Base-by-base conservation (phyloP, 31 red algal species). In the Bonnemaisonia californica region DNA sequence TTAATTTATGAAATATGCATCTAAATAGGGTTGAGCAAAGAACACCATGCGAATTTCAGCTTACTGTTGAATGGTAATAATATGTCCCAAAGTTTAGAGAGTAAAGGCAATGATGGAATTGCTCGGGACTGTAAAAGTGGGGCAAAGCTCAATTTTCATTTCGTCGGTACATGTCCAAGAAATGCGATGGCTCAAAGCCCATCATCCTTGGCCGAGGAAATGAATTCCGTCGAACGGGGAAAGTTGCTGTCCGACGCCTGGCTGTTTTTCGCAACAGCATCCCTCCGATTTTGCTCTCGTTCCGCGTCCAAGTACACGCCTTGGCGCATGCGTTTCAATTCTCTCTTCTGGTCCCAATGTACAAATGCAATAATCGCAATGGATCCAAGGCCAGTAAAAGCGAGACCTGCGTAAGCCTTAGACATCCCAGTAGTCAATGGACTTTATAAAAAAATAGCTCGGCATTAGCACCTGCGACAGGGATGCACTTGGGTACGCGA, bases 321-420 rank as follows among this genome's bases (percentile, higher is more conserved):
- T 23, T 77, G 62, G 39, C 74, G 89, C 80, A 92, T 83, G 29
- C 89, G 59, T 3, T 35, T 36, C 0, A 92, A 16, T 54, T 85
- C 80, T 41, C 64, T 36, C 37, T 84, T 83, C 65, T 92, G 89
- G 35, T 85, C 89, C 54, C 74, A 83, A 55, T 92, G 89, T 0
- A 92, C 89, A 36, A 64, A 92, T 23, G 65, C 60, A 62, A 92
- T 85, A 22, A 74, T 41, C 2, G 72, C 54, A 33, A 41, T 62
- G 23, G 81, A 80, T 4, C 63, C 62, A 18, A 57, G 3, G 38
- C 64, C 70, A 3, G 76, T 79, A 22, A 63, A 24, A 34, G 63
- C 74, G 27, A 85, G 67, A 40, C 74, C 89, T 23, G 41, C 26
- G 4, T 77, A 56, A 7, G 72, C 83, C 42, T 63, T 42, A 40